Evolutionary conservation across 140 eudicot genomes (phyloP).

Genomic region (Bidens hawaiensis): DNA sequence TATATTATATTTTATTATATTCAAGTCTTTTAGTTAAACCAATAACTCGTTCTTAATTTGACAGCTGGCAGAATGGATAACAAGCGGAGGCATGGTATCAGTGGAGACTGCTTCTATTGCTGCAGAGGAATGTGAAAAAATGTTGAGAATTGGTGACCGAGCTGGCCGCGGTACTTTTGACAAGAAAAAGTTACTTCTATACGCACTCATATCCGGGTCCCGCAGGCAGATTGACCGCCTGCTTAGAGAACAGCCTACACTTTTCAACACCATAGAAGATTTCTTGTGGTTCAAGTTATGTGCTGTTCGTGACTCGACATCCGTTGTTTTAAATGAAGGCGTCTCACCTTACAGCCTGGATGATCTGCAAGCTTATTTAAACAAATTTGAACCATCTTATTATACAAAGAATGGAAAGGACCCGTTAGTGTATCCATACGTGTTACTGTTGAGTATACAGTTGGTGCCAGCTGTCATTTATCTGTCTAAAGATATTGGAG

Average conservation of each 20-base stretch:
- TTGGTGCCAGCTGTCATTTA: constrained; percentile 68
- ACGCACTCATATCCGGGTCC: constrained; percentile 88
- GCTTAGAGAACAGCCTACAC: constrained; percentile 79
- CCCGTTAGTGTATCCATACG: constrained; percentile 88
- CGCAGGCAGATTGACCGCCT: constrained; percentile 82
- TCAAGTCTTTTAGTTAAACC: neutral
- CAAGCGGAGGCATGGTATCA: constrained; percentile 84
- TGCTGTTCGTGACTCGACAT: constrained; percentile 69
- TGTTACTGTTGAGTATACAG: constrained; percentile 79
- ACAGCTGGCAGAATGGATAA: constrained; percentile 90
- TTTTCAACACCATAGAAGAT: constrained; percentile 89
- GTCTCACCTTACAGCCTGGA: constrained; percentile 61
- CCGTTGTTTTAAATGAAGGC: constrained; percentile 49
- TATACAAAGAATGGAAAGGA: constrained; percentile 92
- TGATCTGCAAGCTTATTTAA: constrained; percentile 78
- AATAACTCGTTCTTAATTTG: constrained; percentile 17
- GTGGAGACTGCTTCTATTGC: constrained; percentile 83
- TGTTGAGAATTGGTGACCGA: constrained; percentile 83
- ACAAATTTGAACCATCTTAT: constrained; percentile 89
- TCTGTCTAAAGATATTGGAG: constrained; percentile 79
- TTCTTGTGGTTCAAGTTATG: constrained; percentile 91
- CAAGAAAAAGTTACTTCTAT: constrained; percentile 79
- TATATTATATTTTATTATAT: neutral
- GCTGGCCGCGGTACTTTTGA: constrained; percentile 77
- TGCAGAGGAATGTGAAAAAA: constrained; percentile 90